Conservation (phyloP, 305 asterid species). For the Plantago rigida region DNA sequence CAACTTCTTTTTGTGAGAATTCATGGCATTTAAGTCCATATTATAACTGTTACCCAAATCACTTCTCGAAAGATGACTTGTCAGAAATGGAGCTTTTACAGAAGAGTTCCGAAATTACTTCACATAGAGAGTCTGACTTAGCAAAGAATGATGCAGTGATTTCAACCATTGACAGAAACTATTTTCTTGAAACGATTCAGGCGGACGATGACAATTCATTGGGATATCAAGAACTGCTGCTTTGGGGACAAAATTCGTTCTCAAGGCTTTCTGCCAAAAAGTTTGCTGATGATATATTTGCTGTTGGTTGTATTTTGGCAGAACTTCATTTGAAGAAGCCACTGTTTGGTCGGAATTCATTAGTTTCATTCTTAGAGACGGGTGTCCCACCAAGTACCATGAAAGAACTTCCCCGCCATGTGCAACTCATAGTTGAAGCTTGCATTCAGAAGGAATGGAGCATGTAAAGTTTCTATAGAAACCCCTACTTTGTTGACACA, state of each 20-base stretch:
- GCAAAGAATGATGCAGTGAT: conserved; percentile 25
- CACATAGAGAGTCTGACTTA: conserved; percentile 27
- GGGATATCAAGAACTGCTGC: conserved; percentile 75
- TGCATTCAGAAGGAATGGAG: conserved; percentile 81
- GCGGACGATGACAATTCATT: conserved; percentile 50
- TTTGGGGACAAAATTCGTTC: conserved; percentile 56
- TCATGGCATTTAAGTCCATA: conserved; percentile 59
- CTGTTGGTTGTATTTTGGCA: conserved; percentile 85
- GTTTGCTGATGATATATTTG: conserved; percentile 72
- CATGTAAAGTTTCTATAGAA: conserved; percentile 40
- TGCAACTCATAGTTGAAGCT: conserved; percentile 57
- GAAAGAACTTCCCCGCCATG: conserved; percentile 61
- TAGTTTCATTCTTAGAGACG: conserved; percentile 51
- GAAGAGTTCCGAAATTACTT: conserved; percentile 30
- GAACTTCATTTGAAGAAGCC: conserved; percentile 79
- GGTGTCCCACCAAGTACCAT: conserved; percentile 60
- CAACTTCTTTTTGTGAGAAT: conserved; percentile 66
- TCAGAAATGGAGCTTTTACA: conserved; percentile 31
- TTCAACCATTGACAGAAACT: conserved; percentile 40
- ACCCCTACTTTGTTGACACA: not conserved
- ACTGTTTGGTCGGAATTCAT: conserved; percentile 60
- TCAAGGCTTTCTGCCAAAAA: conserved; percentile 38
- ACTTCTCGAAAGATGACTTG: conserved; percentile 31
- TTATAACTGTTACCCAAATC: conserved; percentile 38
- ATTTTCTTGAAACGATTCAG: conserved; percentile 59